These are phyloP conservation scores for Plasmodium knowlesi DNA, from an alignment of 169 alveolate species.

Conservation along the genomic window DNA sequence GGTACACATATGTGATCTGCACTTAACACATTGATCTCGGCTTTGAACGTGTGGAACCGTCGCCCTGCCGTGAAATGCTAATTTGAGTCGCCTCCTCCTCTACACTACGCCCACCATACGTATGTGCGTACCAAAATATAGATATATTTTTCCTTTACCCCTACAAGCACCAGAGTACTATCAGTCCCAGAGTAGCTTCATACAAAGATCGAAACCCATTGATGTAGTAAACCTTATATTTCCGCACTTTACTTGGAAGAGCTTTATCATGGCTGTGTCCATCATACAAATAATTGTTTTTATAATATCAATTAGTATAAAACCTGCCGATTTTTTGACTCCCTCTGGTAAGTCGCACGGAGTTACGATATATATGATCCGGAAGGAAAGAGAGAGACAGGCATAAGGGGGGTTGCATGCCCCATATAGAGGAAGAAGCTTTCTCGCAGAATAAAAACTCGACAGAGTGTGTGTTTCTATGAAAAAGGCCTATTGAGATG, in stretches of 20 bases:
- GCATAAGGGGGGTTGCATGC: not conserved
- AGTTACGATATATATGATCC: not conserved
- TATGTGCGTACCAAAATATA: not conserved
- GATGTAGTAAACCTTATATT: slow-evolving; percentile 76
- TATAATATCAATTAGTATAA: slow-evolving; percentile 63
- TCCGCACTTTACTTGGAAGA: slow-evolving; percentile 77
- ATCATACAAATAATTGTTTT: slow-evolving; percentile 76
- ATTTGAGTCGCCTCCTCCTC: not conserved
- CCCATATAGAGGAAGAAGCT: not conserved
- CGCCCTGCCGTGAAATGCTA: not conserved
- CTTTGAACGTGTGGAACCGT: not conserved
- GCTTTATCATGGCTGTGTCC: slow-evolving; percentile 75
- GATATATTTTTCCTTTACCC: not conserved
- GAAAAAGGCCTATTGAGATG: not conserved
- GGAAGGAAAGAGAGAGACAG: not conserved
- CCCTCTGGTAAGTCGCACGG: slow-evolving; percentile 52
- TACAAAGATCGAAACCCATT: slow-evolving; percentile 73
- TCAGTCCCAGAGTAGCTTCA: slow-evolving; percentile 65
- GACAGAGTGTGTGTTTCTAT: not conserved
- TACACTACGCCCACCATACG: not conserved
- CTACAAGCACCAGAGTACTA: slow-evolving; percentile 67
- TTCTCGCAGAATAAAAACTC: not conserved
- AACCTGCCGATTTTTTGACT: slow-evolving; percentile 58
- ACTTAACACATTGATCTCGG: not conserved
- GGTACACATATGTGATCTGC: not conserved